Percentiles rank a stretch among this genome's conserved stretches.
Conservation (phyloP, 768 basidiomycete species). For the Vararia minispora region DNA sequence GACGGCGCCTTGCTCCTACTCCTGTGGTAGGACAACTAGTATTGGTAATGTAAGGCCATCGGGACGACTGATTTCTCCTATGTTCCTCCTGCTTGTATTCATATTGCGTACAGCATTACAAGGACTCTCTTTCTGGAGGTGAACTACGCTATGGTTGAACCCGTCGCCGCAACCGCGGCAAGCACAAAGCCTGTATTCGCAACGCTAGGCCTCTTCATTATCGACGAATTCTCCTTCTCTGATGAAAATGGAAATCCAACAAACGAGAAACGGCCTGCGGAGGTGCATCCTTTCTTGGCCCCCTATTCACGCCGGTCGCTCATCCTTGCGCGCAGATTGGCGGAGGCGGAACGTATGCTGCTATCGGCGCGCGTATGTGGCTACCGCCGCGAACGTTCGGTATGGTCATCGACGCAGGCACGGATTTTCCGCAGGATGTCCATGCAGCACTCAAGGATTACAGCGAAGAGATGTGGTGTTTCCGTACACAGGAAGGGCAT, state of each 20-base stretch:
- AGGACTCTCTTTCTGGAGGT: no score
- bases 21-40: no score
- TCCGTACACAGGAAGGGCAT: constrained; percentile 42
- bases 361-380: constrained; percentile 79
- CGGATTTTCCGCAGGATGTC: constrained; percentile 58
- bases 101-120: no score
- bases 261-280: constrained; percentile 31
- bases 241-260: constrained; percentile 46
- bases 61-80: no score
- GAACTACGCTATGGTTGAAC: constrained; percentile 3
- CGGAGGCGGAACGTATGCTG: constrained; percentile 79
- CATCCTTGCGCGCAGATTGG: constrained; percentile 51
- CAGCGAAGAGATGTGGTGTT: constrained; percentile 71
- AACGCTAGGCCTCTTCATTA: constrained; percentile 84
- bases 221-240: constrained; percentile 65
- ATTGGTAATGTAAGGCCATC: no score
- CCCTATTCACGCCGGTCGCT: not conserved
- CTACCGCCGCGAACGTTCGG: constrained; percentile 52
- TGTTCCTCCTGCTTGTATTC: no score
- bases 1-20: no score
- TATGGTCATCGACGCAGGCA: constrained; percentile 77
- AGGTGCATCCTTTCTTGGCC: constrained; percentile 30
- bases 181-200: no score
- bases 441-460: constrained; percentile 45
- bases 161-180: constrained; percentile 5